Percentiles rank a stretch among this genome's conserved stretches.
phyloP scores from a whole-genome alignment of 2,329 filamentous ascomycete species.

The Phoma herbarum region DNA sequence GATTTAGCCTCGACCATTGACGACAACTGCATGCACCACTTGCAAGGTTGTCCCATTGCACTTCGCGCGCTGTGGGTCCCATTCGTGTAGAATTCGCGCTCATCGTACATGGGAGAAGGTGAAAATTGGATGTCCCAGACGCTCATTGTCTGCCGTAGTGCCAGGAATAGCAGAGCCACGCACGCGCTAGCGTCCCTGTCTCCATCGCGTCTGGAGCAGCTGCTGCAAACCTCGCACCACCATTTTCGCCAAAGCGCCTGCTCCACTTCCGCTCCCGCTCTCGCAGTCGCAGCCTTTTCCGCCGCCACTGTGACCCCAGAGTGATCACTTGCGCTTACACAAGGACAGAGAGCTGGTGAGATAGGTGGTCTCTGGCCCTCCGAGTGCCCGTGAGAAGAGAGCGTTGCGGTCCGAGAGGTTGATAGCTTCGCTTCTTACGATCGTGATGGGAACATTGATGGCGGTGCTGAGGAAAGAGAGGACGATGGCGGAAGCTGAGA shows the following conservation, averaged over 20 bases:
- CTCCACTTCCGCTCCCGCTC: not conserved
- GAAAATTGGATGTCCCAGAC: too few relatives aligned
- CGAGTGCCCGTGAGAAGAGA: not conserved
- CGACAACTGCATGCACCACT: too few relatives aligned
- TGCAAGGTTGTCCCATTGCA: too few relatives aligned
- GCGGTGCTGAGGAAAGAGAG: not conserved
- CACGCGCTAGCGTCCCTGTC: not conserved
- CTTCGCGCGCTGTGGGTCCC: too few relatives aligned
- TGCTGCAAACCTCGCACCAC: not conserved
- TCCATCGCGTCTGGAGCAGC: not conserved
- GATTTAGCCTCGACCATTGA: too few relatives aligned
- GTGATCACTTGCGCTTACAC: not conserved
- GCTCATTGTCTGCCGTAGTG: not conserved
- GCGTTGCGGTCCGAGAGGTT: not conserved
- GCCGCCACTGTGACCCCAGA: not conserved
- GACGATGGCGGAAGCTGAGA: not conserved
- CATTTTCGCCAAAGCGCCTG: not conserved
- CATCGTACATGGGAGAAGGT: too few relatives aligned
- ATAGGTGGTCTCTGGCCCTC: not conserved
- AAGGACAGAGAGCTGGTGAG: not conserved
- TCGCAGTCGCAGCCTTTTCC: not conserved
- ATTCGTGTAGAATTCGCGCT: too few relatives aligned
- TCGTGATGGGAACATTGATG: not conserved
- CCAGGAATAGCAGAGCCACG: not conserved
- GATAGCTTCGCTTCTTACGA: not conserved